Evolutionary conservation across 2,329 filamentous ascomycete genomes (phyloP), one percentile per base, ranked within the genome.

Genomic region (Penicillium sp.): DNA sequence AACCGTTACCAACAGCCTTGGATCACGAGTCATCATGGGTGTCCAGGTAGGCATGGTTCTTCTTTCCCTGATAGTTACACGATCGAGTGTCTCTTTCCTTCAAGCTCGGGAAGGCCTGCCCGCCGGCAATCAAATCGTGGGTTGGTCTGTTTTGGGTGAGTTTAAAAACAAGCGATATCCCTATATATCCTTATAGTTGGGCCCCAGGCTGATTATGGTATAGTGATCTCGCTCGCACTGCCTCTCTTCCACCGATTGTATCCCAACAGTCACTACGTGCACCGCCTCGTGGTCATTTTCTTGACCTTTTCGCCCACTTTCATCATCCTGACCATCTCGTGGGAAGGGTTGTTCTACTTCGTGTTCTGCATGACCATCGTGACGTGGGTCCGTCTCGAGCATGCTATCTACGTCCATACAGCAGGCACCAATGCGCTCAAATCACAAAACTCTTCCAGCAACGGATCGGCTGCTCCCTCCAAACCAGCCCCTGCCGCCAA

Each of bases 291-390:
- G 51, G 80, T 94, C 54, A 82, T 96, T 38, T 98, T 97, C 70
- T 75, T 98, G 33, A 86, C 90, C 4, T 97, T 94, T 62, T 86
- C 91, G 0, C 93, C 93, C 0, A 85, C 86, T 1, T 98, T 97
- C 67, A 85, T 98, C 60, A 91, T 98, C 57, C 79, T 98, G 35
- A 94, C 90, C 6, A 96, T 97, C 54, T 96, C 91, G 1, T 98
- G 94, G 69, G 93, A 98, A 66, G 91, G 91, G 0, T 76, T 98
- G 2, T 98, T 98, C 65, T 98, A 97, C 67, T 80, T 96, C 44
- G 81, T 84, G 8, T 98, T 96, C 67, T 89, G 83, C 58, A 72
- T 85, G 38, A 86, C 84, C 15, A 71, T 98, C 4, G 75, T 95
- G 36, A 82, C 83, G 39, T 98, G 93, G 93, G 87, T 96, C 21